Conservation (phyloP, 345 rosid species). For the Combretum micranthum region DNA sequence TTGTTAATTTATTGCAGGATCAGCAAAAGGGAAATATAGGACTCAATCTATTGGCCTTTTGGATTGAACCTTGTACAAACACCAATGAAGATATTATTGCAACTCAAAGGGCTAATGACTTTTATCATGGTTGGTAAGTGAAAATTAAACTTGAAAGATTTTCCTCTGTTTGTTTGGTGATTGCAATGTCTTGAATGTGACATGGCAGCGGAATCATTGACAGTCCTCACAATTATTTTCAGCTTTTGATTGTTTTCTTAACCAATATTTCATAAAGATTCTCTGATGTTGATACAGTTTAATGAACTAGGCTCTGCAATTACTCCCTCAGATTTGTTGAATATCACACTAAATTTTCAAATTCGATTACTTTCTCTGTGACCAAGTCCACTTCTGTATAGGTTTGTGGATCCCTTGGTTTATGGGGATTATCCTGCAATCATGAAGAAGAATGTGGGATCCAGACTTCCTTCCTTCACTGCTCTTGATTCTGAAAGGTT, state of each 20-base stretch:
- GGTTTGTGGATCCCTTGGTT: slow-evolving; percentile 56
- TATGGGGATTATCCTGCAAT: slow-evolving; percentile 65
- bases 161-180: not conserved
- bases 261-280: too few species aligned
- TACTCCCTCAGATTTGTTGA: too few species aligned
- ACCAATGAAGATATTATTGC: slow-evolving; percentile 27
- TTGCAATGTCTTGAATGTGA: not conserved
- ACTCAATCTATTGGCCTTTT: slow-evolving; percentile 15
- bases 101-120: slow-evolving; percentile 32
- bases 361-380: too few species aligned
- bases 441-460: slow-evolving; percentile 52
- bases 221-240: too few species aligned
- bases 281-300: too few species aligned
- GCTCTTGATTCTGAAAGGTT: slow-evolving; percentile 41
- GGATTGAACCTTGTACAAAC: slow-evolving; percentile 25
- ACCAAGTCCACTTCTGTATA: slow-evolving; percentile 11
- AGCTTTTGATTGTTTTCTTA: too few species aligned
- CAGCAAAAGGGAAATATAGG: too few species aligned
- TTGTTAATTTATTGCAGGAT: too few species aligned
- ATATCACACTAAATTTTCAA: too few species aligned
- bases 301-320: too few species aligned
- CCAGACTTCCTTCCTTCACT: slow-evolving; percentile 60
- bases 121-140: slow-evolving; percentile 35
- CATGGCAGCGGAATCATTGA: too few species aligned
- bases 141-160: not conserved